Base-by-base conservation (phyloP, 2,329 filamentous ascomycete species). In the Stagonosporopsis rhizophila region DNA sequence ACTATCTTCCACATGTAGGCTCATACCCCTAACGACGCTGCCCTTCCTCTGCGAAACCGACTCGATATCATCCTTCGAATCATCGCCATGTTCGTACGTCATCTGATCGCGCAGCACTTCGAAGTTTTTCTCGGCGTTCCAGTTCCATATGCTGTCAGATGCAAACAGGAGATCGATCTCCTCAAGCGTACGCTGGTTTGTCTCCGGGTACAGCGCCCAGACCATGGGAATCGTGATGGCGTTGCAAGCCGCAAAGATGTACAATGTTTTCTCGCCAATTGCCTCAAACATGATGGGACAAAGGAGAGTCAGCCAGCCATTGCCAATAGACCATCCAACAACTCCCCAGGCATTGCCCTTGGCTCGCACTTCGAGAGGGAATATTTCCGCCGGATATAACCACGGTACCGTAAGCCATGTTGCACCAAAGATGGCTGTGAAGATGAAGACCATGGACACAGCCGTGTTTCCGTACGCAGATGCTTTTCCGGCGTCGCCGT, bases 321-420 rank as follows among this genome's bases (percentile, higher is more conserved):
- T 91, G 0, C 89, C 89, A 46, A 92, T 90, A 14, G 82, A 85
- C 89, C 89, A 92, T 0, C 89, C 89, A 0, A 91, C 83, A 0
- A 92, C 89, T 19, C 89, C 89, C 83, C 86, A 91, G 1, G 89
- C 88, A 58, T 91, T 92, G 6, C 89, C 89, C 64, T 89, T 88
- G 1, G 89, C 89, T 20, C 89, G 83, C 0, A 91, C 83, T 57
- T 88, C 83, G 0, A 91, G 75, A 0, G 89, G 88, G 66, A 90
- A 92, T 52, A 91, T 91, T 69, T 92, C 89, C 1, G 89, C 87
- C 0, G 87, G 87, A 52, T 89, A 89, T 0, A 89, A 74, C 83
- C 77, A 76, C 0, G 81, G 80, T 0, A 84, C 81, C 0, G 82
- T 85, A 3, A 87, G 67, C 85, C 85, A 88, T 0, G 86, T 87